A percentile compares a stretch with the other conserved stretches of the same genome.
These are phyloP conservation scores for Chondrus crispus DNA, from an alignment of 23 red algal species.

Conservation along the genomic window DNA sequence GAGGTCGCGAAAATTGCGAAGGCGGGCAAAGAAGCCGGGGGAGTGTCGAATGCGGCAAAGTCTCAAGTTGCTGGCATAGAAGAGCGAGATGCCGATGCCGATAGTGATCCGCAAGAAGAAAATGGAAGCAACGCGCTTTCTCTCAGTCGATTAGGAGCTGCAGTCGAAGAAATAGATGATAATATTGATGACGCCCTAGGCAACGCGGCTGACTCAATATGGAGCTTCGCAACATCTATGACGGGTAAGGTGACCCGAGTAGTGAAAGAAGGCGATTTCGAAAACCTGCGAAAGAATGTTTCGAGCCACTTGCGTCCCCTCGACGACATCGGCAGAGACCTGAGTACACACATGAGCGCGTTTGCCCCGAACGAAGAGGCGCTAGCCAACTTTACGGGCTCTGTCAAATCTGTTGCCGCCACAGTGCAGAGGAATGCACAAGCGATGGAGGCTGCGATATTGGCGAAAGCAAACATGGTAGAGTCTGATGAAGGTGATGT, in stretches of 20 bases:
- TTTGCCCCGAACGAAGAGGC: constrained; percentile 37
- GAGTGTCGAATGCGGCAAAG: no score
- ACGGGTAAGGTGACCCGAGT: constrained; percentile 26
- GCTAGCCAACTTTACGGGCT: constrained; percentile 44
- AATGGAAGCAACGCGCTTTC: no score
- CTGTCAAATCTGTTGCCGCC: constrained; percentile 34
- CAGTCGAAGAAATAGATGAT: constrained; percentile 44
- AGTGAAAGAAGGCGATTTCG: constrained; percentile 19
- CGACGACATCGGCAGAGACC: constrained; percentile 25
- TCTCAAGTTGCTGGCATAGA: no score
- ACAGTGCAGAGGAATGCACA: constrained; percentile 54
- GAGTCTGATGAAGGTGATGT: background rate
- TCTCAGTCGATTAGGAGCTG: no score
- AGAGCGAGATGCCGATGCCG: no score
- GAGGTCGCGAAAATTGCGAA: no score
- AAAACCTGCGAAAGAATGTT: constrained; percentile 45
- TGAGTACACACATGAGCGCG: constrained; percentile 28
- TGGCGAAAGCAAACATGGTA: constrained; percentile 39
- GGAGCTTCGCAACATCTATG: constrained; percentile 52
- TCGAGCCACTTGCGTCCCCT: constrained; percentile 38
- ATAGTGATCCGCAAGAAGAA: no score
- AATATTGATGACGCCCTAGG: constrained; percentile 50
- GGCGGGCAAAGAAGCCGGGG: no score
- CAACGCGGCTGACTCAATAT: constrained; percentile 43
- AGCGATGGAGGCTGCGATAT: constrained; percentile 37